phyloP scores from a whole-genome alignment of 345 rosid species.

The Gossypium stocksii region DNA sequence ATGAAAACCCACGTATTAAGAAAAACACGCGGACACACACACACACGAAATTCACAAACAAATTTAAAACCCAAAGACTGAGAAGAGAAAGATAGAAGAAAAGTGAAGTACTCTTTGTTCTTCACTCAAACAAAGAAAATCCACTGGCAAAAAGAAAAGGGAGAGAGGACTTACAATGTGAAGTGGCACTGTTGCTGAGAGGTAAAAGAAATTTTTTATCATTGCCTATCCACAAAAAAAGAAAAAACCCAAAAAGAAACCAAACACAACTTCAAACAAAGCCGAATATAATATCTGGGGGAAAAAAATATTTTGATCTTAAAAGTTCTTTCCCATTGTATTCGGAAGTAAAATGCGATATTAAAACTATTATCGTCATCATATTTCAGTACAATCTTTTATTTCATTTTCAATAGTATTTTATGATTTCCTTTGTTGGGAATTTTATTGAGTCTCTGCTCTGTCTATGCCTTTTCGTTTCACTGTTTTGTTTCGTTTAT shows the following conservation, averaged over 20 bases:
- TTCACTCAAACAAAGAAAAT: conserved; percentile 3
- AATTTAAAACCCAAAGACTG: not conserved
- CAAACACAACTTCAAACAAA: conserved; percentile 15
- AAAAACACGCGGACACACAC: not conserved
- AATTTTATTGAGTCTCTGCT: conserved; percentile 8
- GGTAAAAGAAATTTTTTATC: not conserved
- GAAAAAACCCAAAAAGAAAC: conserved; percentile 4
- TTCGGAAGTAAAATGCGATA: not conserved
- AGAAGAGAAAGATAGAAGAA: not conserved
- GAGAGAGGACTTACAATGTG: conserved; percentile 4
- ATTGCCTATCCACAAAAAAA: not conserved
- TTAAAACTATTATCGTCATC: not conserved
- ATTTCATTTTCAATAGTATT: not conserved
- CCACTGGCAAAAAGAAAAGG: not conserved
- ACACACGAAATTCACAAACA: not conserved
- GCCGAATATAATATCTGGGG: not conserved
- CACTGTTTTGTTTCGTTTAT: not conserved
- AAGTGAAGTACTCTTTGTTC: not conserved
- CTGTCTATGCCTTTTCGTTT: not conserved
- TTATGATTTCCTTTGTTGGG: not conserved
- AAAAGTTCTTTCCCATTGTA: not conserved
- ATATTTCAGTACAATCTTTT: not conserved
- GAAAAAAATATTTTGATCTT: not conserved
- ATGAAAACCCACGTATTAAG: conserved; percentile 3
- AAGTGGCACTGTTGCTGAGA: conserved; percentile 6